Evolutionary conservation across 805 yeast genomes (phyloP).

Genomic region (Schwanniomyces sp.): DNA sequence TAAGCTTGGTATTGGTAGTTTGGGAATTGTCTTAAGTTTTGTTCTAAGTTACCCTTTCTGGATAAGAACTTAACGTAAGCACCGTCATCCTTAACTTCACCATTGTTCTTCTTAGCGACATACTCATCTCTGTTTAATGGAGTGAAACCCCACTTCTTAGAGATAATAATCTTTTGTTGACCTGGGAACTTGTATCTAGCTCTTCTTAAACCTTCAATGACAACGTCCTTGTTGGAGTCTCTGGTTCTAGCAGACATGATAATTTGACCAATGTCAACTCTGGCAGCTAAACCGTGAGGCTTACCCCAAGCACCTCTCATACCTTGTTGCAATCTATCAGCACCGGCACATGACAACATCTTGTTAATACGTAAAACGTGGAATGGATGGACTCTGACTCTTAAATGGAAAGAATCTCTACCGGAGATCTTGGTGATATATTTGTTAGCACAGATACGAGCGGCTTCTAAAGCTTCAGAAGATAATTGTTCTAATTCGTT

Average conservation of each 20-base stretch:
- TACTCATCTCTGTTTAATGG: constrained; percentile 97
- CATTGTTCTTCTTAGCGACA: constrained; percentile 89
- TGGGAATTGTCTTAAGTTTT: constrained; percentile 93
- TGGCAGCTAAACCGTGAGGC: constrained; percentile 99
- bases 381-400: constrained; percentile 99
- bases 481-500: constrained; percentile 99
- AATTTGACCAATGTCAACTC: constrained; percentile 98
- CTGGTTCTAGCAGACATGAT: constrained; percentile 97
- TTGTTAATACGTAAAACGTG: constrained; percentile 99
- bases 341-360: constrained; percentile 99
- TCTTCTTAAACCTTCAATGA: constrained; percentile 99
- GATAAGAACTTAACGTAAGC: constrained; percentile 98
- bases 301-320: constrained; percentile 99
- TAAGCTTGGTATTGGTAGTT: constrained; percentile 62
- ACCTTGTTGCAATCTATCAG: constrained; percentile 99
- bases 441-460: constrained; percentile 99
- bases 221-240: constrained; percentile 97
- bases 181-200: constrained; percentile 99
- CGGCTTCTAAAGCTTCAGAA: constrained; percentile 99
- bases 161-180: constrained; percentile 98
- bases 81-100: constrained; percentile 99
- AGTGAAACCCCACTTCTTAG: constrained; percentile 99
- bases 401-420: constrained; percentile 99
- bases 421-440: constrained; percentile 97
- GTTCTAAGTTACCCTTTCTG: constrained; percentile 92